Percentiles rank a stretch among this genome's conserved stretches.
These are phyloP conservation scores for Tranzscheliella williamsii DNA, from an alignment of 1,284 basidiomycete species.

Conservation along the genomic window DNA sequence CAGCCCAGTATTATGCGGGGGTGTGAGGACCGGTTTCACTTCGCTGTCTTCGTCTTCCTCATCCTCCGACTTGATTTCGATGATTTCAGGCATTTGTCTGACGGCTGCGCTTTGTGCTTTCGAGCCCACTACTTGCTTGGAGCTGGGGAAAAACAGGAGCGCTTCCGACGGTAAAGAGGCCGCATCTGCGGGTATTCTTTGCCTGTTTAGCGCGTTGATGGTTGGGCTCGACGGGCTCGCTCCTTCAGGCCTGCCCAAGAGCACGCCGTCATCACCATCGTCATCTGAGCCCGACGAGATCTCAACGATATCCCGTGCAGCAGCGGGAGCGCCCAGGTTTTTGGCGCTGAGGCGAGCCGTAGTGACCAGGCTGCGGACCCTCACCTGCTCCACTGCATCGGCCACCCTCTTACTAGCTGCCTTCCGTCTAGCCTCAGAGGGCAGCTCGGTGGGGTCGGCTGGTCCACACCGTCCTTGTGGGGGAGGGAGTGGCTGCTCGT, in stretches of 20 bases:
- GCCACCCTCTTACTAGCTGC: constrained; percentile 22
- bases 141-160: constrained; percentile 12
- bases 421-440: constrained; percentile 28
- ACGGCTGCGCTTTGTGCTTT: not conserved
- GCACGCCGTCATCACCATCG: no score
- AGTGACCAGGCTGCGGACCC: constrained; percentile 15
- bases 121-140: not conserved
- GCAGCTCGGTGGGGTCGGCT: constrained; percentile 28
- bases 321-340: no score
- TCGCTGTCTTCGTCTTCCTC: constrained; percentile 19
- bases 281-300: no score
- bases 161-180: no score
- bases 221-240: no score
- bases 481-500: no score
- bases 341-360: no score
- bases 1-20: no score
- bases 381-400: constrained; percentile 23
- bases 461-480: not conserved
- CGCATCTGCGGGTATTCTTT: no score
- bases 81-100: constrained; percentile 19
- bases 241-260: no score
- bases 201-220: no score
- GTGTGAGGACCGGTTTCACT: constrained; percentile 20
- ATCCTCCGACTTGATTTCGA: constrained; percentile 40
- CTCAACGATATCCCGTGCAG: no score